These are phyloP conservation scores for Przewalskia tangutica DNA, from an alignment of 257 asterid genomes.

Conservation along the genomic window DNA sequence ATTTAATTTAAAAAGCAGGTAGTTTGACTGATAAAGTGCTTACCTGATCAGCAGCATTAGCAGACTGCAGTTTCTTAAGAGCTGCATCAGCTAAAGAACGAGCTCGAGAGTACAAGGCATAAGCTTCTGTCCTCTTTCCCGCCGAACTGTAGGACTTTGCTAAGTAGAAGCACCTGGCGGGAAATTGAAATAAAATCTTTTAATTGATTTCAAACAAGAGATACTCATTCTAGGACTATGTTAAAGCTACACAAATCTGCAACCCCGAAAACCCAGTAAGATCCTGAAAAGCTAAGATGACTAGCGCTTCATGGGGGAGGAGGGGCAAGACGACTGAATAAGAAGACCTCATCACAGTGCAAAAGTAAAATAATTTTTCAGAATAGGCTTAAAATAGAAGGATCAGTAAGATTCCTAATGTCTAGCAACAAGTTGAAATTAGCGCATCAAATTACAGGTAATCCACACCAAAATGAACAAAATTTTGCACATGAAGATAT, in stretches of 20 bases:
- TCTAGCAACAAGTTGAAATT: not conserved
- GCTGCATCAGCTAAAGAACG: constrained; percentile 60
- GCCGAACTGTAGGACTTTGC: constrained; percentile 92
- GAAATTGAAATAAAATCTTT: constrained; percentile 11
- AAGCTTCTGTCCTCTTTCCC: constrained; percentile 93
- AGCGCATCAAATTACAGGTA: not conserved
- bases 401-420: not conserved
- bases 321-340: not conserved
- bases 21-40: constrained; percentile 3
- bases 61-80: constrained; percentile 47
- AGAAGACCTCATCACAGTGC: not conserved
- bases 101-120: constrained; percentile 61
- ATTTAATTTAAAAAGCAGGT: not conserved
- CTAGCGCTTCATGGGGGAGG: not conserved
- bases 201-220: not conserved
- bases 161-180: constrained; percentile 85
- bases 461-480: not conserved
- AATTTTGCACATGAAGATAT: not conserved
- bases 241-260: not conserved
- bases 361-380: not conserved
- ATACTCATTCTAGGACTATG: not conserved
- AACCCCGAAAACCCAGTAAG: not conserved
- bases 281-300: not conserved
- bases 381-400: not conserved
- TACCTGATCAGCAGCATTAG: constrained; percentile 54